These are phyloP conservation scores for Botrytis paeoniae DNA, from an alignment of 2,329 filamentous ascomycete genomes.

Conservation along the genomic window DNA sequence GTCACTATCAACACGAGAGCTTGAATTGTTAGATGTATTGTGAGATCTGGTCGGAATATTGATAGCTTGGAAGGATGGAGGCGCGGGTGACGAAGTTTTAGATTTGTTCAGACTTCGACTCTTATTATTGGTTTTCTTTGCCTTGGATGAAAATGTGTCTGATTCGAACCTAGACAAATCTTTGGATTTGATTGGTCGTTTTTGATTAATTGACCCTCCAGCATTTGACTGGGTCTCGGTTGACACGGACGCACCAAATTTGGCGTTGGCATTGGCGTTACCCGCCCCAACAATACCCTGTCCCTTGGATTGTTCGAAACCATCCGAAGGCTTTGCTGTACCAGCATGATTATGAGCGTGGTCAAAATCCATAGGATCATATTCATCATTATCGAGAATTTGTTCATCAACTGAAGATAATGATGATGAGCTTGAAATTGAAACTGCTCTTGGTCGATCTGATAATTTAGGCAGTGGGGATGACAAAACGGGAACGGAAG, in stretches of 20 bases:
- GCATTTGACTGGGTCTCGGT: slow-evolving; percentile 31
- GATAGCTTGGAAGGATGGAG: slow-evolving; percentile 24
- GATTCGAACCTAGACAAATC: slow-evolving; percentile 31
- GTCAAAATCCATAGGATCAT: slow-evolving; percentile 20
- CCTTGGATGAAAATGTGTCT: slow-evolving; percentile 31
- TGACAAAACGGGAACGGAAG: slow-evolving; percentile 1
- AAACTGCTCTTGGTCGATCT: slow-evolving; percentile 27
- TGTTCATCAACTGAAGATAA: slow-evolving; percentile 40
- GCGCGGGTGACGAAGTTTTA: slow-evolving; percentile 22
- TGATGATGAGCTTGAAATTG: slow-evolving; percentile 39
- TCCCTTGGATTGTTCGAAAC: slow-evolving; percentile 13
- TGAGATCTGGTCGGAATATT: slow-evolving; percentile 21
- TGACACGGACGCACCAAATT: slow-evolving; percentile 28
- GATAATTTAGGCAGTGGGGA: slow-evolving; percentile 12
- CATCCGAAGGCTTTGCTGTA: slow-evolving; percentile 13
- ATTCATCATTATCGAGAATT: slow-evolving; percentile 26
- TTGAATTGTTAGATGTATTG: slow-evolving; percentile 18
- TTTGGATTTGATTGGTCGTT: slow-evolving; percentile 31
- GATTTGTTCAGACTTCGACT: slow-evolving; percentile 14
- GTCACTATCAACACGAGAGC: slow-evolving; percentile 7
- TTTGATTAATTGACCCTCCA: slow-evolving; percentile 24
- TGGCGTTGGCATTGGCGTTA: slow-evolving; percentile 28
- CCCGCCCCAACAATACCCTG: slow-evolving; percentile 13
- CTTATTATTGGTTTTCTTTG: slow-evolving; percentile 19
- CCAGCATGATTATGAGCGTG: slow-evolving; percentile 18